phyloP scores from a whole-genome alignment of 768 basidiomycete species.

The Termitomyces sp. region DNA sequence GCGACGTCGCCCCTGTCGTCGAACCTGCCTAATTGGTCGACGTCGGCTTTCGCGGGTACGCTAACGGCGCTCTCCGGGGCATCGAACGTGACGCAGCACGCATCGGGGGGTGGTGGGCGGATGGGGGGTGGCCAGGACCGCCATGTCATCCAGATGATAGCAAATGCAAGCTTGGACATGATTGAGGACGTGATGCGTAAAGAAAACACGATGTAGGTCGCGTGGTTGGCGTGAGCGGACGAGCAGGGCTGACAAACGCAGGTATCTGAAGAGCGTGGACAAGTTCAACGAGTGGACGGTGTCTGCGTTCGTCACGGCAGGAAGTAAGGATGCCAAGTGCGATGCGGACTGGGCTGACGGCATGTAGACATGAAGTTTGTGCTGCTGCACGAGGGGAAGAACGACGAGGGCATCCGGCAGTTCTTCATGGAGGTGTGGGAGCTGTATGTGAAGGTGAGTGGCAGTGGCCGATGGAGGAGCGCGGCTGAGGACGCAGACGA shows the following conservation, averaged over 20 bases:
- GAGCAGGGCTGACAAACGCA: constrained; percentile 26
- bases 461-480: not conserved
- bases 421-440: constrained; percentile 99
- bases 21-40: constrained; percentile 87
- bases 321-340: constrained; percentile 57
- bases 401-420: constrained; percentile 90
- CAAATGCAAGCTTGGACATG: constrained; percentile 91
- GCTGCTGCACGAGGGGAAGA: constrained; percentile 90
- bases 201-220: constrained; percentile 70
- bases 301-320: constrained; percentile 92
- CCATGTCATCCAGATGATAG: constrained; percentile 98
- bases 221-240: constrained; percentile 6
- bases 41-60: constrained; percentile 87
- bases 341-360: constrained; percentile 13
- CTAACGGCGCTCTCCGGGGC: constrained; percentile 84
- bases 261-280: constrained; percentile 95
- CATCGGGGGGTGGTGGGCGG: constrained; percentile 55
- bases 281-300: constrained; percentile 99
- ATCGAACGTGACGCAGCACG: constrained; percentile 67
- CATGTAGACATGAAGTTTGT: constrained; percentile 88
- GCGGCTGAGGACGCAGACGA: constrained; percentile 45
- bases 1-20: constrained; percentile 67
- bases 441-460: constrained; percentile 85
- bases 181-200: constrained; percentile 90
- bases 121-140: constrained; percentile 82